Base-by-base conservation (phyloP, 2,329 filamentous ascomycete genomes). In the Trichophyton mentagrophytes region DNA sequence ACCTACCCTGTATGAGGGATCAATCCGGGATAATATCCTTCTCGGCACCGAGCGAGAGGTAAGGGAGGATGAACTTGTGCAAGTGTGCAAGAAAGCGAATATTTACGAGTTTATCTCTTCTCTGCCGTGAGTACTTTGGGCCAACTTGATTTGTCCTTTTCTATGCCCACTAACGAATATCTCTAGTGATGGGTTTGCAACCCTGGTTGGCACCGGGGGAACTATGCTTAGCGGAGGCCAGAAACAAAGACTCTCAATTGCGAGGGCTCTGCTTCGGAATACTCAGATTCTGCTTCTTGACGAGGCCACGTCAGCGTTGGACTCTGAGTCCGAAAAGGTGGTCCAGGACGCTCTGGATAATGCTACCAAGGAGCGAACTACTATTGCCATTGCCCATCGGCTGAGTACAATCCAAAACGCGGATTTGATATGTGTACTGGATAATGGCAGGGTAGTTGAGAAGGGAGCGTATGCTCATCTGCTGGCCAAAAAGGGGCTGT, bases 1-100 rank as follows among this genome's bases (percentile, higher is more conserved):
- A 71, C 92, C 92, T 0, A 95, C 91, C 0, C 77, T 97, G 0
- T 97, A 96, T 74, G 90, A 95, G 72, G 92, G 92, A 47, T 90
- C 87, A 0, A 89, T 97, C 69, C 83, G 81, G 65, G 91, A 97
- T 42, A 97, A 97, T 70, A 90, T 97, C 64, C 75, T 95, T 4
- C 82, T 97, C 1, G 90, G 90, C 46, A 84, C 84, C 46, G 77
- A 87, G 5, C 77, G 80, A 13, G 82, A 86, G 4, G 78, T 85
- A 22, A 81, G 92, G 0, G 74, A 83, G 0, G 90, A 96, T 61
- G 84, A 85, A 60, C 81, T 82, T 1, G 79, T 97, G 58, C 80
- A 87, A 60, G 90, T 88, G 1, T 95, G 90, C 78, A 86, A 86
- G 61, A 89, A 96, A 71, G 88, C 90, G 66, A 95, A 95, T 70